phyloP scores from a whole-genome alignment of 1,139 yeast genomes.

The Komagataea norvegica region DNA sequence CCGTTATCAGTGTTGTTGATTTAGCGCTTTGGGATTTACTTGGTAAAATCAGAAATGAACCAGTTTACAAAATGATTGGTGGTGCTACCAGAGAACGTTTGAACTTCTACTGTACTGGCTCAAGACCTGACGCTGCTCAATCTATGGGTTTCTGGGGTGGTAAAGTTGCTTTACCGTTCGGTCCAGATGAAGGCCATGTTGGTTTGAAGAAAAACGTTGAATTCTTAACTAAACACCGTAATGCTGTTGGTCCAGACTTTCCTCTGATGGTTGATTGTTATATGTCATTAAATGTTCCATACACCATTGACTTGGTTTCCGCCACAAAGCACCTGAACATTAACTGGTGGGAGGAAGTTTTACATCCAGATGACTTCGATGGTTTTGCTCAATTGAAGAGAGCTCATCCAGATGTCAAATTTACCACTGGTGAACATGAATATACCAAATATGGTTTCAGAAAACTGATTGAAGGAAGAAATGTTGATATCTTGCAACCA shows the following conservation, averaged over 20 bases:
- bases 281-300: constrained; percentile 44
- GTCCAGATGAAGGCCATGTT: constrained; percentile 45
- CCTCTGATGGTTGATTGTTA: constrained; percentile 49
- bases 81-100: constrained; percentile 43
- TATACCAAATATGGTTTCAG: constrained; percentile 47
- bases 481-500: constrained; percentile 44
- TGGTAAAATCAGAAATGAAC: constrained; percentile 45
- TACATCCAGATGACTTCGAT: constrained; percentile 46
- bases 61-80: constrained; percentile 47
- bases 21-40: constrained; percentile 46
- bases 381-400: constrained; percentile 41
- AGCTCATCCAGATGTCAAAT: constrained; percentile 42
- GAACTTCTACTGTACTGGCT: constrained; percentile 45
- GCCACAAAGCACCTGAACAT: constrained; percentile 42
- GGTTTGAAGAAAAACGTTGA: constrained; percentile 43
- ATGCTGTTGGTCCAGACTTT: constrained; percentile 44
- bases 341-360: constrained; percentile 48
- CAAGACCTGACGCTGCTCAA: constrained; percentile 43
- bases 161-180: constrained; percentile 45
- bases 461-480: constrained; percentile 43
- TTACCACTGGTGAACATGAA: constrained; percentile 50
- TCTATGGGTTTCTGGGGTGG: constrained; percentile 48
- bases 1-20: constrained; percentile 43
- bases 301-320: constrained; percentile 41
- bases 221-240: constrained; percentile 39